phyloP scores from a whole-genome alignment of 2,329 filamentous ascomycete species.

The Aphanoascus verrucosus region DNA sequence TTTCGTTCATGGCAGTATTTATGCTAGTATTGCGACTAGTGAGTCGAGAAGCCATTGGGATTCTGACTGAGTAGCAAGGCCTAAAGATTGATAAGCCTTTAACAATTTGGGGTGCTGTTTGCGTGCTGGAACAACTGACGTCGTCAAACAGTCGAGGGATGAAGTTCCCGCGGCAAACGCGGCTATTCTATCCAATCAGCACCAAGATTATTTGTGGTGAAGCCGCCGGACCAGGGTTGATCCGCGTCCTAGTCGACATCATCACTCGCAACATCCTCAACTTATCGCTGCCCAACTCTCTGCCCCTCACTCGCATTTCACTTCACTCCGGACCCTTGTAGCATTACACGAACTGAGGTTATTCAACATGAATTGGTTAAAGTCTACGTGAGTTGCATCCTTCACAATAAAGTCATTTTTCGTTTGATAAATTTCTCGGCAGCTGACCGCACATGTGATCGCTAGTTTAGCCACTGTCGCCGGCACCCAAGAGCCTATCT shows the following conservation, averaged over 20 bases:
- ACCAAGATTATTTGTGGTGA: neutral
- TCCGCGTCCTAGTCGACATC: constrained; percentile 3
- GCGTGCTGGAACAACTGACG: too few relatives aligned
- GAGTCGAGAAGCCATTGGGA: too few relatives aligned
- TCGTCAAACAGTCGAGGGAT: too few relatives aligned
- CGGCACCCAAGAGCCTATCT: constrained; percentile 92
- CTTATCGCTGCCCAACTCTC: neutral
- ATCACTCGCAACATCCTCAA: neutral
- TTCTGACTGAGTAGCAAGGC: too few relatives aligned
- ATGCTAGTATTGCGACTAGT: constrained; percentile 32
- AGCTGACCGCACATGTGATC: constrained; percentile 40
- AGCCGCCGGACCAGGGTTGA: neutral
- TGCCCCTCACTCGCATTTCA: neutral
- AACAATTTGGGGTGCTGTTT: too few relatives aligned
- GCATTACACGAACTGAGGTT: neutral
- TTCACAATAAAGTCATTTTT: constrained; percentile 11
- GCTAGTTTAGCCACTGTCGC: constrained; percentile 61
- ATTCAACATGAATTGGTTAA: constrained; percentile 87
- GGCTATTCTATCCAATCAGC: neutral
- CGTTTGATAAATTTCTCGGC: constrained; percentile 24
- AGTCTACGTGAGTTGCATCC: constrained; percentile 62
- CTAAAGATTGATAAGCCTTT: too few relatives aligned
- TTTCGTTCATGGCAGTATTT: constrained; percentile 50
- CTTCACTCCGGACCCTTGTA: neutral
- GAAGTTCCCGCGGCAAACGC: neutral